Base-by-base conservation (phyloP, 257 asterid genomes). In the Solanum corneliomulleri region DNA sequence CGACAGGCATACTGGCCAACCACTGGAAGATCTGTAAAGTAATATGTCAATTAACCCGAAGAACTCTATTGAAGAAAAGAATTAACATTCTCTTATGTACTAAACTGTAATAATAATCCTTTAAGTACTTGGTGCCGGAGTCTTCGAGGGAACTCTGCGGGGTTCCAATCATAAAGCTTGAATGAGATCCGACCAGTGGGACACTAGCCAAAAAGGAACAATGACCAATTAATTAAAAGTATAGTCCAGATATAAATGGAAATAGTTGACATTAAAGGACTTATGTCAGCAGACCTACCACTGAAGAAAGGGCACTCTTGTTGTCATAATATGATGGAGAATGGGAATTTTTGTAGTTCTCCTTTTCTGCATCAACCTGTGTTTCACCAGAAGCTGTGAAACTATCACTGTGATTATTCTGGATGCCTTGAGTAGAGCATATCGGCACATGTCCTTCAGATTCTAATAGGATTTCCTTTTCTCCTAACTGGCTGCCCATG, bases 1-100 rank as follows among this genome's bases (percentile, higher is more conserved):
- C 99, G 58, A 96, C 94, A n/a, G 99, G 99, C 98, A 96, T 96
- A 92, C 92, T 94, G 76, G 99, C 93, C 94, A 96, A 90, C 99
- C 99, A 96, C 75, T 95, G 93, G 85, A 96, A 96, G 90, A 96
- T 95, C 99, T 96, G 90, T 49, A 74, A 82, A 86, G 87, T 64
- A 60, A 86, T 60, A 88, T 45, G 88, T 87, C 62, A 85, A 85
- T 87, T 77, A 90, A 90, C 87, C 82, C 84, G 85, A 86, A 39
- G 87, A 87, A 42, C 88, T 82, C 45, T 76, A 25, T 75, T 18
- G 86, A 31, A 91, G 86, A 88, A 25, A 25, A 85, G 66, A 89
- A 49, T 74, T 83, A 70, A 88, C 39, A 84, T 88, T 87, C 89
- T 86, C 86, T 84, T 89, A 56, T 89, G 88, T 90, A 92, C 96